Conservation (phyloP, 2,329 filamentous ascomycete species). For the Coniochaeta ligniaria region DNA sequence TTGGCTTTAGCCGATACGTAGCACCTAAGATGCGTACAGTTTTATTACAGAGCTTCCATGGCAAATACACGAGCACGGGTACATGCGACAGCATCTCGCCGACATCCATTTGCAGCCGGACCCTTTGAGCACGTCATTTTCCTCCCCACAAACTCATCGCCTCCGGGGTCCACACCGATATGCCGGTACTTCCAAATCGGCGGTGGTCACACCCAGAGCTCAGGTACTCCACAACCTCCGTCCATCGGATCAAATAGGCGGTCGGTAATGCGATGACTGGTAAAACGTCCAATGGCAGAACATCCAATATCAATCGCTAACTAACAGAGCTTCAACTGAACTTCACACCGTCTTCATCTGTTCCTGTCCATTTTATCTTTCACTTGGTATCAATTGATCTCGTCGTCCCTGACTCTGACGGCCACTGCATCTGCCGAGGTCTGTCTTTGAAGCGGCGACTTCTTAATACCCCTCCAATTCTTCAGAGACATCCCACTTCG, state of each 20-base stretch:
- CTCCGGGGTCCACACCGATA: not conserved
- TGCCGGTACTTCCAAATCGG: not conserved
- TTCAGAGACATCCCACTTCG: not conserved
- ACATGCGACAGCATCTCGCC: not conserved
- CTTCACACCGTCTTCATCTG: not conserved
- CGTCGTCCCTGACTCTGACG: not conserved
- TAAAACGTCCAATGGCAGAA: not conserved
- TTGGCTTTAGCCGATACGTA: not conserved
- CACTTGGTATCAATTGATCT: not conserved
- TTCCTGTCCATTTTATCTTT: not conserved
- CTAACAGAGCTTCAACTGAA: not conserved
- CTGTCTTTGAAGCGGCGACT: not conserved
- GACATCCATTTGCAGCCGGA: not conserved
- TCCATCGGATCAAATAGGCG: not conserved
- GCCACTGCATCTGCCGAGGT: not conserved
- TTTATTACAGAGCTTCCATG: not conserved
- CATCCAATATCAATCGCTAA: not conserved
- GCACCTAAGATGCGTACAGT: not conserved
- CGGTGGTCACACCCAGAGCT: not conserved
- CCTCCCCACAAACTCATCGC: not conserved
- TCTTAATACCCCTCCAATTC: not conserved
- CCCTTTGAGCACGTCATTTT: not conserved
- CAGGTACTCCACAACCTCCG: not conserved
- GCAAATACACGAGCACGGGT: not conserved
- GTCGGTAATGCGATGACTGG: not conserved